phyloP scores from a whole-genome alignment of 2,329 filamentous ascomycete species.

The Alternaria arbusti region DNA sequence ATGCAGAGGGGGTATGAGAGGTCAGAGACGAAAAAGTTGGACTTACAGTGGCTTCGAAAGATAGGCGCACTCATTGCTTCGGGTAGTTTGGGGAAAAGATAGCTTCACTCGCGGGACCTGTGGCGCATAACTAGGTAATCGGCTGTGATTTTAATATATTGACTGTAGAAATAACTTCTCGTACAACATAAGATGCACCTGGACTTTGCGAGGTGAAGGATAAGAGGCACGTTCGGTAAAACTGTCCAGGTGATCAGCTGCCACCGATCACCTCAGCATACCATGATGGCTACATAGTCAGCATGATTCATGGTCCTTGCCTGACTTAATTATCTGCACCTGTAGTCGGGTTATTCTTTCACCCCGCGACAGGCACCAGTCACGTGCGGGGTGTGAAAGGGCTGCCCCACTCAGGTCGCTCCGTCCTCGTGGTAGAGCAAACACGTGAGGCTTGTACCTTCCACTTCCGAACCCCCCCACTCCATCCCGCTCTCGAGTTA shows the following conservation, averaged over 20 bases:
- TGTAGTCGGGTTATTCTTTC: neutral
- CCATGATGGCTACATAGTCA: neutral
- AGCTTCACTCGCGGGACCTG: fast-evolving
- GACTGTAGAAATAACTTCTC: neutral
- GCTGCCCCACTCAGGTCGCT: conserved; percentile 8
- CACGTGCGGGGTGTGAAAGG: conserved; percentile 11
- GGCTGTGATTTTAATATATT: no score
- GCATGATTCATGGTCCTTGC: neutral
- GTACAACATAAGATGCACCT: neutral
- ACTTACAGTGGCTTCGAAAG: neutral
- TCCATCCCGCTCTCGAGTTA: neutral
- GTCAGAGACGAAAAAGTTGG: neutral
- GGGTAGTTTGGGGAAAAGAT: neutral
- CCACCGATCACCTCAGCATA: neutral
- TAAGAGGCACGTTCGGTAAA: neutral
- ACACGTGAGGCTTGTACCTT: neutral
- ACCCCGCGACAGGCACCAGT: neutral
- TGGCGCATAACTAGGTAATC: neutral
- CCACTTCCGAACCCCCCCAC: neutral
- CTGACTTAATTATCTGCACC: neutral
- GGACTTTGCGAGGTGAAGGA: neutral
- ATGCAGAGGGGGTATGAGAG: neutral
- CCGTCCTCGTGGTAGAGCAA: neutral
- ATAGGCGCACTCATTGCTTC: neutral
- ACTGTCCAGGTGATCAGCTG: neutral